phyloP scores from a whole-genome alignment of 805 yeast genomes.

The Candida nemodendra region DNA sequence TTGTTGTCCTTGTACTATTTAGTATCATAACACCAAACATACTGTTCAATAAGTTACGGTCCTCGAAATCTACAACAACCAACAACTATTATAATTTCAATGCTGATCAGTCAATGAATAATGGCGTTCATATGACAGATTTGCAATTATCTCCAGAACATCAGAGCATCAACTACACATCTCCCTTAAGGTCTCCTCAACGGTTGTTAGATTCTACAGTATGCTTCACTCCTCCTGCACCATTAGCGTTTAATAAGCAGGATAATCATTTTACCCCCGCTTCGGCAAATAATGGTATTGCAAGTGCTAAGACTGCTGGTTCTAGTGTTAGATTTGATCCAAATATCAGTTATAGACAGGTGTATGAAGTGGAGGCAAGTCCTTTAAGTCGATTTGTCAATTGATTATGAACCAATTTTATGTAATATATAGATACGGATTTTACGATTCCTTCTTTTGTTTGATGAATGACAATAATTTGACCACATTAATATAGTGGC shows the following conservation, averaged over 20 bases:
- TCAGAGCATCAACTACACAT: background rate
- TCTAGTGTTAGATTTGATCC: conserved; percentile 32
- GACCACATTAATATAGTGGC: background rate
- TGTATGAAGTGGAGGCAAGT: conserved; percentile 20
- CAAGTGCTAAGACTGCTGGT: conserved; percentile 9
- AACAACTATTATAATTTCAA: conserved; percentile 25
- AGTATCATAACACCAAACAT: conserved; percentile 29
- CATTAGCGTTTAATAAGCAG: conserved; percentile 4
- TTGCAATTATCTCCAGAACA: conserved; percentile 7
- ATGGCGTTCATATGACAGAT: conserved; percentile 4
- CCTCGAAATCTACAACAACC: conserved; percentile 22
- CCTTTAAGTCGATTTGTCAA: conserved; percentile 21
- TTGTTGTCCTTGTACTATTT: conserved; percentile 13
- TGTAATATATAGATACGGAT: background rate
- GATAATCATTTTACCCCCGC: conserved; percentile 3
- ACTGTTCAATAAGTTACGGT: conserved; percentile 27
- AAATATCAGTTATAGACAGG: conserved; percentile 28
- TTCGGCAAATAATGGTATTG: background rate
- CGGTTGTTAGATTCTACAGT: conserved; percentile 19
- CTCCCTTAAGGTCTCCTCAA: conserved; percentile 17
- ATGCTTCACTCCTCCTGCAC: conserved; percentile 23
- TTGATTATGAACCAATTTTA: conserved; percentile 5
- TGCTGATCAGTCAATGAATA: conserved; percentile 17
- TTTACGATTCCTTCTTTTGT: too few species aligned
- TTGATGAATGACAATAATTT: too few species aligned